Evolutionary conservation across 306 rosid genomes (phyloP), one percentile per base, ranked within the genome.

Genomic region (Ormosia emarginata): DNA sequence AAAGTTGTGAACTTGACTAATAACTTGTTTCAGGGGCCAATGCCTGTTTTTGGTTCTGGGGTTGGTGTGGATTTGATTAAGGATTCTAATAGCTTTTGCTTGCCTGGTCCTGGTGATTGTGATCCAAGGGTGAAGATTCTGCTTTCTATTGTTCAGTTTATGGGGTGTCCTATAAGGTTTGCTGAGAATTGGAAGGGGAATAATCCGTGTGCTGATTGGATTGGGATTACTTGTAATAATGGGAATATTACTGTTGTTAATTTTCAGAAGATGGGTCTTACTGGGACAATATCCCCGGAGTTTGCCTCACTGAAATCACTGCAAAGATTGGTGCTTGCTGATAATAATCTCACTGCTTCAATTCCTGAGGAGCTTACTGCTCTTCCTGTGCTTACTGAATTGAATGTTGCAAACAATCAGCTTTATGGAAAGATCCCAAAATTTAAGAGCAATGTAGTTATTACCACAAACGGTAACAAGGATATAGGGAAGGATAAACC

Each of bases 181-280:
- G 94, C 93, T 1, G 88, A 85, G 76, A 80, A 78, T 81, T 94
- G 98, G 98, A 91, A 87, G 84, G 90, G 91, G 52, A 92, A 94
- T 83, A 83, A 92, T 73, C 94, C 97, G 2, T 94, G 98, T 81
- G 84, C 2, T 11, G 69, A 86, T 86, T 94, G 97, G 98, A 47
- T 91, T 65, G 98, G 98, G 70, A 86, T 94, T 55, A 43, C 89
- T 14, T 94, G 97, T 82, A 83, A 76, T 53, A 82, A 82, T 79
- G 87, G 88, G 55, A 90, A 86, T 59, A 77, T 94, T 47, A 90
- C 90, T 10, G 85, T 90, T 43, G 73, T 92, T 29, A 92, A 91
- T 86, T 92, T 92, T 84, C 88, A 87, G 94, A 92, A 82, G 56
- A 86, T 92, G 98, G 93, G 90, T 37, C 97, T 94, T 8, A 59